Percentiles rank a stretch among this genome's conserved stretches.
Conservation (phyloP, 164 flowering plant genomes). For the Brasenia schreberi region DNA sequence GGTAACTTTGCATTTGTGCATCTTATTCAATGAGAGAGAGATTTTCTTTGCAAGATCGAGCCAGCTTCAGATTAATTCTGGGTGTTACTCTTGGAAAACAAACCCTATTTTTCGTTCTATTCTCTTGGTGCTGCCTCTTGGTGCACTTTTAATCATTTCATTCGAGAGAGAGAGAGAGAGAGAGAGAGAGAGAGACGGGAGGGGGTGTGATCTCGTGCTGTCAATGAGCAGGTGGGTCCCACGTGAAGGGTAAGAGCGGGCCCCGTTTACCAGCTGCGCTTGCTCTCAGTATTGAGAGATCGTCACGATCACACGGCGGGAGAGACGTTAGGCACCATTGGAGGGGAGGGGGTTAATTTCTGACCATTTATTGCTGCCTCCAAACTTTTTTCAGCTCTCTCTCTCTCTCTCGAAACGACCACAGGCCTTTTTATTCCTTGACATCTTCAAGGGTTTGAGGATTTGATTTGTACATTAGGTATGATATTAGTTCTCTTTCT, state of each 20-base stretch:
- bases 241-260: background rate
- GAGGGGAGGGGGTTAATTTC: background rate
- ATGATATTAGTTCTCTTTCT: background rate
- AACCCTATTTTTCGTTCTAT: no score
- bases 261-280: background rate
- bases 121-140: no score
- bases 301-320: background rate
- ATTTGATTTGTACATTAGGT: background rate
- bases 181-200: background rate
- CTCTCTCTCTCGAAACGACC: background rate
- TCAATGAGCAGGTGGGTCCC: background rate
- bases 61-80: no score
- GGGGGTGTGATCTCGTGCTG: background rate
- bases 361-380: background rate
- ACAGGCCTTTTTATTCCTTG: background rate
- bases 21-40: no score
- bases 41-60: no score
- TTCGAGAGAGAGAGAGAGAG: no score
- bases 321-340: background rate
- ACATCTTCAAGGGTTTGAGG: background rate
- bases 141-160: no score
- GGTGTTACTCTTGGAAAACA: no score
- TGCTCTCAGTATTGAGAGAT: background rate
- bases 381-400: background rate
- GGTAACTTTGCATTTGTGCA: no score